phyloP scores from a whole-genome alignment of 2,329 filamentous ascomycete genomes.

The Huntiella omanensis region DNA sequence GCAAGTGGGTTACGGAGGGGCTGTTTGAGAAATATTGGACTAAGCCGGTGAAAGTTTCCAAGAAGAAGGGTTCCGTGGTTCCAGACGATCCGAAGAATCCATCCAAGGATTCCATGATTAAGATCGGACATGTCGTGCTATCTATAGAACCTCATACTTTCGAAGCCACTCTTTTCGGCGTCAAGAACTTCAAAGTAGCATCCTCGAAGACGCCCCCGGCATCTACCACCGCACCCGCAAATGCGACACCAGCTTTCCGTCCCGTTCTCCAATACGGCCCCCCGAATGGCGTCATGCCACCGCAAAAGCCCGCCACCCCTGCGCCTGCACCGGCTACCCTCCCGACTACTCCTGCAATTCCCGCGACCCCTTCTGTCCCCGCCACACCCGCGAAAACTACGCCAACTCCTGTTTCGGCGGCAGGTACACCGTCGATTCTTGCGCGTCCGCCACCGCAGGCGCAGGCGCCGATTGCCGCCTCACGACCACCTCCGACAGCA shows the following conservation, averaged over 20 bases:
- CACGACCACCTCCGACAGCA: neutral
- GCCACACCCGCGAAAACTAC: conserved; percentile 2
- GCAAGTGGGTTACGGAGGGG: conserved; percentile 52
- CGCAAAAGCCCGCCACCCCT: neutral
- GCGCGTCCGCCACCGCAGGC: neutral
- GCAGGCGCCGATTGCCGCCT: neutral
- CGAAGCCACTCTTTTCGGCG: conserved; percentile 53
- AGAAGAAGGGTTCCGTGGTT: conserved; percentile 41
- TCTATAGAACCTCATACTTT: conserved; percentile 66
- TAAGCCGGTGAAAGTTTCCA: conserved; percentile 49
- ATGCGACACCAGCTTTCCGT: conserved; percentile 20
- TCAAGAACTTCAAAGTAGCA: conserved; percentile 39
- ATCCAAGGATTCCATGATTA: conserved; percentile 51
- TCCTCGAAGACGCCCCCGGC: conserved; percentile 20
- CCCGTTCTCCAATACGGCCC: conserved; percentile 49
- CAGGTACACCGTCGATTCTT: neutral
- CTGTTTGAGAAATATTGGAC: conserved; percentile 65
- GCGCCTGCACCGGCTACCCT: neutral
- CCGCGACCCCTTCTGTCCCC: conserved; percentile 16
- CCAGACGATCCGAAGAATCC: conserved; percentile 48
- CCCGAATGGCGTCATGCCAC: conserved; percentile 42
- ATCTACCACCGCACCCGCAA: conserved; percentile 10
- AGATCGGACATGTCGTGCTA: conserved; percentile 54
- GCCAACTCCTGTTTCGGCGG: neutral
- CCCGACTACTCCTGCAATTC: conserved; percentile 21